Base-by-base conservation (phyloP, 441 rosid species). In the Biscutella laevigata region DNA sequence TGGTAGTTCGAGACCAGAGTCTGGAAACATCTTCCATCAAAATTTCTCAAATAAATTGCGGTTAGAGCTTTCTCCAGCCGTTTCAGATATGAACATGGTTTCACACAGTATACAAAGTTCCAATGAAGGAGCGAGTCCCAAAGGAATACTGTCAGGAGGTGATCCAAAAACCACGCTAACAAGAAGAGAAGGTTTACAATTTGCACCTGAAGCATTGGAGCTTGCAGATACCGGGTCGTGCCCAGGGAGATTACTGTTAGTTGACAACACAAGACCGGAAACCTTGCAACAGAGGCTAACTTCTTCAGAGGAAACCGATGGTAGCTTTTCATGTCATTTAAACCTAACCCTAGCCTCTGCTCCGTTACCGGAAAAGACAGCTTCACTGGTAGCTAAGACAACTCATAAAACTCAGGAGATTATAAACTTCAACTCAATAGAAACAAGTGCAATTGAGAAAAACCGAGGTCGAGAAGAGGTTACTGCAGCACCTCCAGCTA, bases 61-160 rank as follows among this genome's bases (percentile, higher is more conserved):
- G 24, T 75, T 90, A 52, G 98, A 84, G 66, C 76, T 90, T 20
- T 81, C 94, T 21, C 92, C 95, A 12, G 74, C 92, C 4, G 79
- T 81, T 61, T 90, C 95, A 25, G 95, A 90, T 69, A 75, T 90
- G 57, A 84, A 90, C 74, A 69, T 87, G 77, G 74, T 83, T 65
- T 90, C 98, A 28, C 72, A 63, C 28, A 84, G 92, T 62, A 82
- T 82, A 4, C 90, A 87, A 70, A 84, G 98, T 66, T 90, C 95
- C 33, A 69, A 71, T 34, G 95, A 89, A 53, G 80, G 82, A 39
- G 72, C 34, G 14, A 79, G 80, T 66, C 77, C 87, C 8, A 78
- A 60, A 15, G 66, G 72, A 64, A 76, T 66, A 64, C 39, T 55
- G 3, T 77, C 80, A 29, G 88, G 70, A 38, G 62, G 64, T 20